These are phyloP conservation scores for Wickerhamomyces canadensis DNA, from an alignment of 805 yeast species.

Conservation along the genomic window DNA sequence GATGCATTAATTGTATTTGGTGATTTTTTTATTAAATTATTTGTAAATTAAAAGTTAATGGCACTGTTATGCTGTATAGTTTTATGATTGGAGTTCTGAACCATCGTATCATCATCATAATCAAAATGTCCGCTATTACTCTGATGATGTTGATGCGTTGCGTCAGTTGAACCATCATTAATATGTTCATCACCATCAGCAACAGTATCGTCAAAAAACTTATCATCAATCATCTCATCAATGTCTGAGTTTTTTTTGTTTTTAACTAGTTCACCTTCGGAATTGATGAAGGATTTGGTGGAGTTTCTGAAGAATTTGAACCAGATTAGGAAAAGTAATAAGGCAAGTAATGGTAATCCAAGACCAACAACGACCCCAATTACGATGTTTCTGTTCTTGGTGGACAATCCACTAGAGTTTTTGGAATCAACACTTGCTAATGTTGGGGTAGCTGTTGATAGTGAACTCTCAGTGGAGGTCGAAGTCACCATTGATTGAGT, in stretches of 20 bases:
- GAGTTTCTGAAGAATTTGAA: conserved; percentile 10
- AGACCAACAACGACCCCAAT: conserved; percentile 68
- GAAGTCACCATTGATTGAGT: conserved; percentile 25
- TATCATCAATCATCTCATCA: conserved; percentile 25
- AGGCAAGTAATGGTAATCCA: conserved; percentile 50
- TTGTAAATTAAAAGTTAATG: background rate
- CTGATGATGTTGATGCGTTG: background rate
- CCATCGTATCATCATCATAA: conserved; percentile 17
- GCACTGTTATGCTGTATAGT: conserved; percentile 1
- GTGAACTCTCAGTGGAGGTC: conserved; percentile 13
- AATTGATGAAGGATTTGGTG: conserved; percentile 17
- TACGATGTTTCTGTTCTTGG: conserved; percentile 43
- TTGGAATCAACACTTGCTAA: conserved; percentile 5
- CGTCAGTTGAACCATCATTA: background rate
- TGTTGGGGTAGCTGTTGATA: conserved; percentile 19
- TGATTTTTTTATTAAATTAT: too few species aligned
- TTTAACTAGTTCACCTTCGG: conserved; percentile 23
- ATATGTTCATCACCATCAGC: conserved; percentile 6
- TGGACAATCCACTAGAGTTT: conserved; percentile 34
- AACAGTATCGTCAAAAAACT: conserved; percentile 23
- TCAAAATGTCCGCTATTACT: conserved; percentile 3
- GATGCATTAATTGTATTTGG: too few species aligned
- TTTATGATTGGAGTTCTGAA: too few species aligned
- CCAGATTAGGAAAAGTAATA: conserved; percentile 7
- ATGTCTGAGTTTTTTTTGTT: conserved; percentile 8